Evolutionary conservation across 169 alveolate species (phyloP).

Genomic region (Eimeria sp.): DNA sequence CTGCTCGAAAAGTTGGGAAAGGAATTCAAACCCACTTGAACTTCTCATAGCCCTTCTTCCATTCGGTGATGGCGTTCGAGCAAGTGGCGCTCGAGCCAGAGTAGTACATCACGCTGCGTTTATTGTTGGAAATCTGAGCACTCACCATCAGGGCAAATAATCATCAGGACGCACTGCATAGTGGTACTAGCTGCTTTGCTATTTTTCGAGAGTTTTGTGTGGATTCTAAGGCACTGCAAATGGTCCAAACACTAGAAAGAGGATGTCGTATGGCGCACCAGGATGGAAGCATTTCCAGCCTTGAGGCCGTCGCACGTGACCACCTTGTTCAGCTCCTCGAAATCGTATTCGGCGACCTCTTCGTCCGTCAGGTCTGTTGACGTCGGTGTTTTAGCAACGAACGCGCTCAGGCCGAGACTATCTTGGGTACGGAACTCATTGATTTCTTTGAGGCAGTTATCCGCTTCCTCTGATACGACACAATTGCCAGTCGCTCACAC

Average conservation of each 20-base stretch:
- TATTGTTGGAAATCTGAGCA: no score
- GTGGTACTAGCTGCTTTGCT: neutral
- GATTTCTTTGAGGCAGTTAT: conserved; percentile 15
- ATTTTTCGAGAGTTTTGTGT: neutral
- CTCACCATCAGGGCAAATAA: neutral
- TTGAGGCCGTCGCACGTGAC: conserved; percentile 23
- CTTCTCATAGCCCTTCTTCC: conserved; percentile 33
- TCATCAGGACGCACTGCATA: neutral
- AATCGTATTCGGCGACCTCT: neutral
- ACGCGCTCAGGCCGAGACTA: neutral
- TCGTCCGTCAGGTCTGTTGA: no score
- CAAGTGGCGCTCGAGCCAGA: neutral
- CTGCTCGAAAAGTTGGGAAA: neutral
- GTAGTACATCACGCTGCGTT: conserved; percentile 34
- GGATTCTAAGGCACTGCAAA: neutral
- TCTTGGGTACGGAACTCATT: conserved; percentile 55
- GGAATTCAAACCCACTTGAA: neutral
- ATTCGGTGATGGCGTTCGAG: neutral
- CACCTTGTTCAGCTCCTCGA: neutral
- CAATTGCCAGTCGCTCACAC: neutral
- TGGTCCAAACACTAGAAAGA: no score
- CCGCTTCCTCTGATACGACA: neutral
- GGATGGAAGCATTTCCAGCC: neutral
- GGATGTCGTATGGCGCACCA: neutral
- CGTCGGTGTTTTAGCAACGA: neutral